phyloP scores from a whole-genome alignment of 306 rosid genomes.

The Styphnolobium japonicum region DNA sequence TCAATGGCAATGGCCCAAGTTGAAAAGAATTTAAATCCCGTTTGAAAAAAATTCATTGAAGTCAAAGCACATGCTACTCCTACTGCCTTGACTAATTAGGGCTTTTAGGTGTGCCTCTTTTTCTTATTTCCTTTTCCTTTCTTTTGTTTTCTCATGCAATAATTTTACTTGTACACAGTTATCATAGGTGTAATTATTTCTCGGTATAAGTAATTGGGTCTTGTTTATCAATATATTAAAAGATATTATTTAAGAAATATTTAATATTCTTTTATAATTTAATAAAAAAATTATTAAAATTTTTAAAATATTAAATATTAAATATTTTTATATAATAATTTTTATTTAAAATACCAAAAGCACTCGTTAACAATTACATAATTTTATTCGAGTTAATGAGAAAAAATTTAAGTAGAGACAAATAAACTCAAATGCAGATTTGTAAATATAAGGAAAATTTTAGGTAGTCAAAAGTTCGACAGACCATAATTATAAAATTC shows the following conservation, averaged over 20 bases:
- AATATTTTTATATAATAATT: no score
- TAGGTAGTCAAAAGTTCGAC: no score
- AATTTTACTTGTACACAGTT: neutral
- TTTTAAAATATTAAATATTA: no score
- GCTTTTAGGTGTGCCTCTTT: neutral
- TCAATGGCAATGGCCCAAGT: neutral
- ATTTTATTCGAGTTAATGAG: neutral
- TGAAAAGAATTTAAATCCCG: constrained; percentile 2
- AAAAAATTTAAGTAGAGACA: neutral
- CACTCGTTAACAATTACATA: no score
- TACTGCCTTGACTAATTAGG: neutral
- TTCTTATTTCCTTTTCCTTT: neutral
- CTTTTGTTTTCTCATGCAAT: neutral
- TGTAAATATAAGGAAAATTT: neutral
- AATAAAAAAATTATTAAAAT: no score
- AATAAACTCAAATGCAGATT: neutral
- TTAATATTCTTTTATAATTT: no score
- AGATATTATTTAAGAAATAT: no score
- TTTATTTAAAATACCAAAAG: no score
- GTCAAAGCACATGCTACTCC: constrained; percentile 14
- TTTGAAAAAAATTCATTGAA: neutral
- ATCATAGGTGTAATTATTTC: neutral
- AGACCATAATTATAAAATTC: no score
- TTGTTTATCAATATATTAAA: no score
- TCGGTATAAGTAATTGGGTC: neutral